These are phyloP conservation scores for Cetradonia linearis DNA, from an alignment of 495 filamentous ascomycete genomes.

Conservation along the genomic window DNA sequence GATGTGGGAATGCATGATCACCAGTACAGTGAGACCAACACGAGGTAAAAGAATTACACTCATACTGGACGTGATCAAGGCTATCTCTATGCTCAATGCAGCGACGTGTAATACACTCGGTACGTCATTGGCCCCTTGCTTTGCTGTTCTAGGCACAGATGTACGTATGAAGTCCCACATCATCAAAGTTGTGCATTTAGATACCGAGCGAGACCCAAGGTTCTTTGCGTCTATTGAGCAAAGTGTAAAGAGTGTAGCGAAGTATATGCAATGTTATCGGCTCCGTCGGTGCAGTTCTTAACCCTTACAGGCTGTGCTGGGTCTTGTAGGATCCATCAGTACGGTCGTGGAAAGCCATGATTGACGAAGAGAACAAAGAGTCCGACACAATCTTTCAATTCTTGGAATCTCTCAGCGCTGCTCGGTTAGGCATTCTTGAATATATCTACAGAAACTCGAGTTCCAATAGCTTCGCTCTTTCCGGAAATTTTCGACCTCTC, in stretches of 20 bases:
- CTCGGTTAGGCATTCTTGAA: constrained; percentile 1
- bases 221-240: neutral
- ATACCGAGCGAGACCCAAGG: neutral
- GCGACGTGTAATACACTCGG: neutral
- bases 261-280: neutral
- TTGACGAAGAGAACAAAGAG: neutral
- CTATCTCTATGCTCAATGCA: neutral
- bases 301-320: neutral
- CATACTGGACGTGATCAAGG: neutral
- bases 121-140: neutral
- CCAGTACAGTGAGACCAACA: neutral
- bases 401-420: neutral
- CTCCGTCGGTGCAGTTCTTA: neutral
- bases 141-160: neutral
- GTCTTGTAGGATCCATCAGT: neutral
- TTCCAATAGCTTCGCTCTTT: neutral
- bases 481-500: neutral
- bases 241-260: neutral
- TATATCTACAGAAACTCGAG: neutral
- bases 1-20: neutral
- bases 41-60: neutral
- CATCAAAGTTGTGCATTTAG: neutral
- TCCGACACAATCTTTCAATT: neutral
- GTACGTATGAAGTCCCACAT: neutral
- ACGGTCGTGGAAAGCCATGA: neutral